These are phyloP conservation scores for Cynanchum wilfordii DNA, from an alignment of 257 asterid genomes.

Conservation along the genomic window DNA sequence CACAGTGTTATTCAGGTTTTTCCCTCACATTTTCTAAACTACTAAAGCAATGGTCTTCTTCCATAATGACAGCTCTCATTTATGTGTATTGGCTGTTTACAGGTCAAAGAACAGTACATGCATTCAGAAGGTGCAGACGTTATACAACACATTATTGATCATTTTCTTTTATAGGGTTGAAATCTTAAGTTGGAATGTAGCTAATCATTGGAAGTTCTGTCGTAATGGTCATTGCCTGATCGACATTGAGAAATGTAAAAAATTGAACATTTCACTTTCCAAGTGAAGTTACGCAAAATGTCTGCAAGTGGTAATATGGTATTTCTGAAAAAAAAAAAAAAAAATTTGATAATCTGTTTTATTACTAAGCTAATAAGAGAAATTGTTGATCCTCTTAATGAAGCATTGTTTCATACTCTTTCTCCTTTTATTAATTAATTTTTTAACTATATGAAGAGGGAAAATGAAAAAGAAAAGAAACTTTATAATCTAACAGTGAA, in stretches of 20 bases:
- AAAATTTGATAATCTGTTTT: neutral
- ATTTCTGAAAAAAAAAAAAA: neutral
- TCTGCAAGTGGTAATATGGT: neutral
- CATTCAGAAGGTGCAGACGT: slow-evolving; percentile 91
- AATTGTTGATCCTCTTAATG: too few species aligned
- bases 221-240: neutral
- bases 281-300: neutral
- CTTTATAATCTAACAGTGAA: too few species aligned
- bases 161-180: slow-evolving; percentile 40
- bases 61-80: neutral
- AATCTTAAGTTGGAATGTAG: neutral
- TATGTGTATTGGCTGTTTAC: slow-evolving; percentile 11
- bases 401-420: too few species aligned
- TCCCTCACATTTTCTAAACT: slow-evolving; percentile 19
- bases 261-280: neutral
- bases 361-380: neutral
- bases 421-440: too few species aligned
- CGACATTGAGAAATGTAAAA: neutral
- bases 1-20: slow-evolving; percentile 91
- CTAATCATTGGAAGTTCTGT: neutral
- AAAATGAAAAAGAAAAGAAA: too few species aligned
- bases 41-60: too few species aligned
- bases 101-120: slow-evolving; percentile 72
- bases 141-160: slow-evolving; percentile 89
- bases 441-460: too few species aligned